Base-by-base conservation (phyloP, 768 basidiomycete genomes). In the Sporobolomyces pararoseus region DNA sequence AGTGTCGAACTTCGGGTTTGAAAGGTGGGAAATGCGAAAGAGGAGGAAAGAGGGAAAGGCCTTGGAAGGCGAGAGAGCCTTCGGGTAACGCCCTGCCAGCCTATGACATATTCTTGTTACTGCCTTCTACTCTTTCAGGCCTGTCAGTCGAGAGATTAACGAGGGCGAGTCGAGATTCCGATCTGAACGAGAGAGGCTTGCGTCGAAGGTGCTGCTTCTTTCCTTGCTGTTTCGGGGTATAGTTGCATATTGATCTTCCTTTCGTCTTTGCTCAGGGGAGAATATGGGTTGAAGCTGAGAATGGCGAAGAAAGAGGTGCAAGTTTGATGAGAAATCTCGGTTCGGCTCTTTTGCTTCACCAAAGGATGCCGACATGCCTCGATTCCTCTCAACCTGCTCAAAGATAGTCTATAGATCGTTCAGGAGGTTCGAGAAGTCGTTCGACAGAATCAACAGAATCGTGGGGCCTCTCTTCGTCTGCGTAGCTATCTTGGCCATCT, bases 391-490 rank as follows among this genome's bases (percentile, higher is more conserved):
- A 16, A 25, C 53, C 21, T 16, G 39, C 35, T 1, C 23, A 29
- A 51, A 29, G 17, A 17, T 46, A 27, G 69, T 70, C 29, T 65
- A 50, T 42, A 17, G 60, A 1, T 29, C 34, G 14, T 70, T 70
- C 53, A 19, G 46, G 12, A 25, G 27, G 16, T 61, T 70, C n/a
- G 69, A 70, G 16, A 46, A 31, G 10, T 47, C 34, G 9, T 53
- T 54, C 14, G 68, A 72, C 39, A 4, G 34, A 3, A n/a, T 95
- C 46, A 96, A 91, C 0, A 91, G 93, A 62, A 88, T 89, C 61
- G 93, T 90, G 35, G 95, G 95, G 0, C 95, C 93, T 0, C 85
- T 88, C 76, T 98, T 98, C 78, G 86, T 98, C 46, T 84, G 81
- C 1, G 81, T 95, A n/a, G 94, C 91, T 6, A 82, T 88, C 63